A percentile compares a stretch with the other conserved stretches of the same genome.
These are phyloP conservation scores for Leishmania amazonensis DNA, from an alignment of 208 protist species.

Conservation along the genomic window DNA sequence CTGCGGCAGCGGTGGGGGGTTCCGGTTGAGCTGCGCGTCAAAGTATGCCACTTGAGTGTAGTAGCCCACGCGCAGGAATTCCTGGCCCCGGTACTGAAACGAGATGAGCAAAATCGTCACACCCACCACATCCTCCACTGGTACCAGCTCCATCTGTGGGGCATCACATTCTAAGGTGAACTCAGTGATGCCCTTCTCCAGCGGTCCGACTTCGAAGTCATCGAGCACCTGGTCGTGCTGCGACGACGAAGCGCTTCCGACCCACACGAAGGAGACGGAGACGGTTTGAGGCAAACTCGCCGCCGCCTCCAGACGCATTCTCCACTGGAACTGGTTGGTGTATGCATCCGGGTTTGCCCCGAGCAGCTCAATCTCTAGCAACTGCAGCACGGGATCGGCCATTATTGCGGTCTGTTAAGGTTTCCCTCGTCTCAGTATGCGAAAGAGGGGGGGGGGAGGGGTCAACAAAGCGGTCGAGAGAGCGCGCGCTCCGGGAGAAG, in stretches of 20 bases:
- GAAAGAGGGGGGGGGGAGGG: too few relatives aligned
- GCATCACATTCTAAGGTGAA: slow-evolving; percentile 95
- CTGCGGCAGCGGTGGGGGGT: slow-evolving; percentile 50
- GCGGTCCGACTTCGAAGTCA: slow-evolving; percentile 95
- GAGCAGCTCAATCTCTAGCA: slow-evolving; percentile 87
- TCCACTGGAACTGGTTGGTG: slow-evolving; percentile 59
- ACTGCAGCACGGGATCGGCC: slow-evolving; percentile 81
- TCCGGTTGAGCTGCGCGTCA: slow-evolving; percentile 66
- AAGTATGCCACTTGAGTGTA: slow-evolving; percentile 97
- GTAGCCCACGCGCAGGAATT: slow-evolving; percentile 98
- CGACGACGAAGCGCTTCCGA: slow-evolving; percentile 95
- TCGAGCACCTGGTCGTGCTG: slow-evolving; percentile 97
- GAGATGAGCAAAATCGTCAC: slow-evolving; percentile 97
- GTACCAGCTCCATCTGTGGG: slow-evolving; percentile 92
- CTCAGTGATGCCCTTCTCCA: slow-evolving; percentile 93
- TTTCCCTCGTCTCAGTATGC: neutral
- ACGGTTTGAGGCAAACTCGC: slow-evolving; percentile 85
- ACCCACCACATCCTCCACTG: slow-evolving; percentile 92
- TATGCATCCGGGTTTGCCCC: slow-evolving; percentile 79
- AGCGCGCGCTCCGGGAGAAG: neutral
- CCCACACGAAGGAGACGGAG: slow-evolving; percentile 97
- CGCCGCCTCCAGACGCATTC: slow-evolving; percentile 73
- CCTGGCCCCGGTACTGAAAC: slow-evolving; percentile 94
- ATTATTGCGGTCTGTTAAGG: slow-evolving; percentile 23
- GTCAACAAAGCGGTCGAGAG: neutral